phyloP scores from a whole-genome alignment of 179 eudicot species.

The Heliamphora pulchella region DNA sequence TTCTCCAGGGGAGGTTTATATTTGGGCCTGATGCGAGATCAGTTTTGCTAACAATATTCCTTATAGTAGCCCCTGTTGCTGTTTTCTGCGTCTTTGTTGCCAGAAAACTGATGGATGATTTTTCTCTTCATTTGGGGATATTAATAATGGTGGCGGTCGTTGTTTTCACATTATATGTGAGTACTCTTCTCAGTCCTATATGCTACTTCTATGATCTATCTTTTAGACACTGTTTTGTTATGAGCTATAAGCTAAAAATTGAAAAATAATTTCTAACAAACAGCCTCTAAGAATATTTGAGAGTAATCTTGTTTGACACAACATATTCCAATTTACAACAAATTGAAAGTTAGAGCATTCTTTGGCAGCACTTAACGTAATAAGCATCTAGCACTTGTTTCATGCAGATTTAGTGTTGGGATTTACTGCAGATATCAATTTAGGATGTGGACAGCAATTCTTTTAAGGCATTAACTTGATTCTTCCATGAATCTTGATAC shows the following conservation, averaged over 20 bases:
- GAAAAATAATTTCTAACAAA: too few relatives aligned
- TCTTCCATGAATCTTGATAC: background rate
- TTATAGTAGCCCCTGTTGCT: constrained; percentile 39
- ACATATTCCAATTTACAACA: background rate
- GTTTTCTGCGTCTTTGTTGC: constrained; percentile 63
- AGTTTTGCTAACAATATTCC: constrained; percentile 32
- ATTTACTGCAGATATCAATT: background rate
- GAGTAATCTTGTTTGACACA: background rate
- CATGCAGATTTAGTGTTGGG: background rate
- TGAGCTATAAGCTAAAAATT: too few relatives aligned
- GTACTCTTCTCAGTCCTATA: constrained; percentile 12
- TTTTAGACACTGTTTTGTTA: constrained; percentile 3
- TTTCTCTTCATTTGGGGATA: constrained; percentile 29
- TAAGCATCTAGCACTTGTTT: background rate
- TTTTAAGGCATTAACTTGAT: background rate
- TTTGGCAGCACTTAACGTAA: background rate
- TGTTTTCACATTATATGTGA: constrained; percentile 37
- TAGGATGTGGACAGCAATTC: background rate
- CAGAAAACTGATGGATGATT: constrained; percentile 34
- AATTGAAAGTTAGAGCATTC: background rate
- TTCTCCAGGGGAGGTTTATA: constrained; percentile 37
- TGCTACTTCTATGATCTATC: background rate
- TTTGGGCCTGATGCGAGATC: constrained; percentile 50
- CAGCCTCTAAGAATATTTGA: background rate
- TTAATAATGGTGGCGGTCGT: constrained; percentile 27